phyloP scores from a whole-genome alignment of 352 stramenopile genomes.

The Aphanomyces stellatus region DNA sequence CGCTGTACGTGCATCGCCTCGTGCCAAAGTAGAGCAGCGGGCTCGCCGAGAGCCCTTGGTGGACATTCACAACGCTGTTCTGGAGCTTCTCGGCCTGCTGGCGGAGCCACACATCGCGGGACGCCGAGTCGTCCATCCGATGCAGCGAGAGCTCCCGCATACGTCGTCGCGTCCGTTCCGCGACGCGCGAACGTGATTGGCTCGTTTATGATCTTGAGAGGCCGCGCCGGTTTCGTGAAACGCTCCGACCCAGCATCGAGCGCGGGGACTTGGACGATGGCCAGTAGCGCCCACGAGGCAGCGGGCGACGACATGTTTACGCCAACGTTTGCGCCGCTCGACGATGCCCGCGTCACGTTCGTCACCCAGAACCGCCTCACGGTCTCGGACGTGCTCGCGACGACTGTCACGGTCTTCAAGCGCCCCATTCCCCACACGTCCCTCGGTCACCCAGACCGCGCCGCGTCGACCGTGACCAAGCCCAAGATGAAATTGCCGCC shows the following conservation, averaged over 20 bases:
- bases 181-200: no score
- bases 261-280: not conserved
- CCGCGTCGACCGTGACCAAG: not conserved
- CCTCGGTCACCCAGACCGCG: not conserved
- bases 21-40: conserved; percentile 67
- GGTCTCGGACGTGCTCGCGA: conserved; percentile 56
- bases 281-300: not conserved
- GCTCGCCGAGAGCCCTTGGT: conserved; percentile 39
- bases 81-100: conserved; percentile 30
- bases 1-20: conserved; percentile 59
- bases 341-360: conserved; percentile 31
- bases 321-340: conserved; percentile 33
- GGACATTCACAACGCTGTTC: conserved; percentile 45
- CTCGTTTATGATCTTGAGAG: no score
- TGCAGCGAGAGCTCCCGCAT: not conserved
- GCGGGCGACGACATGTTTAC: not conserved
- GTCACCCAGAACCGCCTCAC: conserved; percentile 50
- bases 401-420: conserved; percentile 37
- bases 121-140: not conserved
- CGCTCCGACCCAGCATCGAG: no score
- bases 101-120: conserved; percentile 4
- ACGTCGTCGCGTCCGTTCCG: not conserved
- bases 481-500: conserved; percentile 29
- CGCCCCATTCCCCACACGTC: not conserved
- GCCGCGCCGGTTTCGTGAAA: not conserved